These are phyloP conservation scores for Graphiopsis chlorocephala DNA, from an alignment of 2,329 filamentous ascomycete species.

Conservation along the genomic window DNA sequence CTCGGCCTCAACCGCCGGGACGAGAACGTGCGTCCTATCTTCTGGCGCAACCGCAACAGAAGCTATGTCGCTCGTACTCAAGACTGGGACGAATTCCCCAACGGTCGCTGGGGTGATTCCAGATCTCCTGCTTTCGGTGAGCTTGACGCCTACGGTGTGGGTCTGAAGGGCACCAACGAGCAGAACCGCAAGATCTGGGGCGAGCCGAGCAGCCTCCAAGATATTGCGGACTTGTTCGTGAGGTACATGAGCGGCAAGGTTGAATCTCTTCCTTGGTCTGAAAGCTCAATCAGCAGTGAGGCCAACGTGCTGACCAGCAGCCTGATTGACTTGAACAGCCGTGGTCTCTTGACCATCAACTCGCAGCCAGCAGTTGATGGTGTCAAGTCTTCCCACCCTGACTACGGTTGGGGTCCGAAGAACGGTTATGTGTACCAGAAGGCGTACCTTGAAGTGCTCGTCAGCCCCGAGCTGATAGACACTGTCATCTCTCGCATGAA, in stretches of 20 bases:
- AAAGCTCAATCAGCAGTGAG: slow-evolving; percentile 79
- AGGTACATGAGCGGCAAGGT: slow-evolving; percentile 79
- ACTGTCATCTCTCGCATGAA: slow-evolving; percentile 78
- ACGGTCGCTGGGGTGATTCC: slow-evolving; percentile 97
- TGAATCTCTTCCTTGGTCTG: slow-evolving; percentile 88
- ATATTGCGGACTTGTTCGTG: slow-evolving; percentile 80
- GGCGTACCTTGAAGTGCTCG: slow-evolving; percentile 88
- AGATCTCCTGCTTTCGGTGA: slow-evolving; percentile 95
- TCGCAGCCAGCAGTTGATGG: slow-evolving; percentile 94
- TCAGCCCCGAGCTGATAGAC: slow-evolving; percentile 74
- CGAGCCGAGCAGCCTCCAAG: slow-evolving; percentile 72
- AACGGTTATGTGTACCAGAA: slow-evolving; percentile 99
- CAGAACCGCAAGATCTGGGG: slow-evolving; percentile 96
- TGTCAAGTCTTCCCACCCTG: slow-evolving; percentile 77
- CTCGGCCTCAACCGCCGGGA: slow-evolving; percentile 82
- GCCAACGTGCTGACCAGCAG: slow-evolving; percentile 73
- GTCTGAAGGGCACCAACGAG: slow-evolving; percentile 90
- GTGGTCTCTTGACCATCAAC: slow-evolving; percentile 92
- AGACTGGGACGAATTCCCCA: slow-evolving; percentile 98
- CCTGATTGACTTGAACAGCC: slow-evolving; percentile 76
- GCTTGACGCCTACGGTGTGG: slow-evolving; percentile 89
- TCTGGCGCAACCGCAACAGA: slow-evolving; percentile 96
- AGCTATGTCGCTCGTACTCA: slow-evolving; percentile 94
- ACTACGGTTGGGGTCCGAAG: slow-evolving; percentile 90
- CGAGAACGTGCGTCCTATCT: slow-evolving; percentile 95